Base-by-base conservation (phyloP, 75 land plant species). In the Sequoia sempervirens region DNA sequence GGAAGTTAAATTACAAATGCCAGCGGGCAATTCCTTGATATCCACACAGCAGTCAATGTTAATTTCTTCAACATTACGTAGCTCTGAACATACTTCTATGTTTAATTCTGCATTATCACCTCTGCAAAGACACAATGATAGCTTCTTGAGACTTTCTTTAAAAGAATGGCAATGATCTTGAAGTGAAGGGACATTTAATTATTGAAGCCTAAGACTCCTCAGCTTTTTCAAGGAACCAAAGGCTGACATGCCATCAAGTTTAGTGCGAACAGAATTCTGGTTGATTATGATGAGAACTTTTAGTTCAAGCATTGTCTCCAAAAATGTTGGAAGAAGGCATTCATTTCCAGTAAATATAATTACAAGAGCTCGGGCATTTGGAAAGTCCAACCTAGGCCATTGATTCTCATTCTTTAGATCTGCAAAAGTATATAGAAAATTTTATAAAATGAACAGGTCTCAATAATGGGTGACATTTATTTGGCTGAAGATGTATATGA, bases 341-440 rank as follows among this genome's bases (percentile, higher is more conserved):
- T 56, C 82, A n/a, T 41, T 80, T n/a, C 92, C 84, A 10, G 87
- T 83, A 54, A 90, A 90, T 70, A 87, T 92, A 9, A 92, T 79
- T 26, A 92, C 81, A 47, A 92, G 92, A 32, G 90, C 93, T 82
- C 88, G 89, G 43, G 93, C 89, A n/a, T 87, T 87, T 18, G 93
- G 93, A 53, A 89, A 89, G 3, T 84, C 38, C 92, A 92, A 89
- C 3, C 50, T 50, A 18, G 80, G 85, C 93, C 93, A 92, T 66
- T 90, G 88, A 50, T 85, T 87, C 70, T 84, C 86, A n/a, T 78
- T 81, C 92, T 87, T 92, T 56, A 85, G 89, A 72, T 90, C 93
- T 92, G 68, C 36, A 84, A 30, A 70, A 70, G 74, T 11, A 47
- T 47, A 7, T 0, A 47, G 47, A 46, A 46, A 0, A 0, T 47